Percentiles rank a stretch among this genome's conserved stretches.
These are phyloP conservation scores for Suillus tomentosus DNA, from an alignment of 768 basidiomycete genomes.

Conservation along the genomic window DNA sequence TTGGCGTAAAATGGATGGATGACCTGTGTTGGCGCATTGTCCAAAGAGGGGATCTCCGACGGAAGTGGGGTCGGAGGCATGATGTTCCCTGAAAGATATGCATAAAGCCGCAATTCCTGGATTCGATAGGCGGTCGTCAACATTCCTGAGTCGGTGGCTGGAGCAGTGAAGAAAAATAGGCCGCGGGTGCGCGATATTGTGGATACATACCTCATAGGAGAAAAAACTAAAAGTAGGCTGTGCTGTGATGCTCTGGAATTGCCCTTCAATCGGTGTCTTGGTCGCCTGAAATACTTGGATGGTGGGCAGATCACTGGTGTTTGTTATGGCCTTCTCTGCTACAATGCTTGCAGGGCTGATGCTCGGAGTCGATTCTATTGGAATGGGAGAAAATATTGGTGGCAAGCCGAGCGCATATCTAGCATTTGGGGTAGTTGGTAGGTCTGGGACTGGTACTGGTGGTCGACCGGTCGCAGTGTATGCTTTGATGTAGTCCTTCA, in stretches of 20 bases:
- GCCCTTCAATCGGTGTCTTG: constrained; percentile 24
- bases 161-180: constrained; percentile 12
- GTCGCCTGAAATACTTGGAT: constrained; percentile 31
- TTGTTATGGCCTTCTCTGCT: background rate
- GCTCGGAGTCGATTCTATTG: constrained; percentile 14
- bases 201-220: constrained; percentile 44
- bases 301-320: constrained; percentile 20
- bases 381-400: constrained; percentile 50
- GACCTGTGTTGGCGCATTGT: background rate
- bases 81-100: constrained; percentile 42
- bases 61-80: constrained; percentile 16
- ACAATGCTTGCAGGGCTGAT: constrained; percentile 4
- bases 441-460: constrained; percentile 49
- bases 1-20: constrained; percentile 26
- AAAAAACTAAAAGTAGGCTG: constrained; percentile 39
- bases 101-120: constrained; percentile 47
- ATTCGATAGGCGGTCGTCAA: constrained; percentile 22
- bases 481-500: constrained; percentile 54
- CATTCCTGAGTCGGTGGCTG: constrained; percentile 6
- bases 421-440: constrained; percentile 45
- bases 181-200: constrained; percentile 5
- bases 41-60: constrained; percentile 4
- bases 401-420: constrained; percentile 50
- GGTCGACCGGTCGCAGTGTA: constrained; percentile 48
- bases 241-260: constrained; percentile 41